Base-by-base conservation (phyloP, 768 basidiomycete genomes). In the Hebeloma cylindrosporum region DNA sequence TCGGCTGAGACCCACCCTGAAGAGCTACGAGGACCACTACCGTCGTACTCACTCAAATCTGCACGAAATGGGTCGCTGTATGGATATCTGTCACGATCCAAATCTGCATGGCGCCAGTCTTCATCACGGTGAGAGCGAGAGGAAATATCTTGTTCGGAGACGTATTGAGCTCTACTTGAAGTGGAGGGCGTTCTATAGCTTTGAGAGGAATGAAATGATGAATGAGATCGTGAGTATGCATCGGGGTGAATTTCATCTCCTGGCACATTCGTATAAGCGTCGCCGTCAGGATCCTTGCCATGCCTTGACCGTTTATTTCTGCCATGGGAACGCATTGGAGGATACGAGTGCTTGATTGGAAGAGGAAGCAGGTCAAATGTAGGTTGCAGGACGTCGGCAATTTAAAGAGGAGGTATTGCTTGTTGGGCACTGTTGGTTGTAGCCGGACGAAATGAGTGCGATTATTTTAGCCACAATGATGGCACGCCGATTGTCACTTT, bases 111-210 rank as follows among this genome's bases (percentile, higher is more conserved):
- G 46, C 73, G 73, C 79, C 82, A 82, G 52, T 73, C 74, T 47
- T 74, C 67, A 29, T 74, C 74, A 55, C 70, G 78, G 57, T 69
- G 75, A 56, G 66, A 71, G 57, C 78, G 74, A 53, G 80, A 78
- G 13, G 77, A 67, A 8, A 71, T 64, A 40, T 82, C 82, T 56
- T 78, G 73, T 58, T 61, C 75, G 51, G 66, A 62, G 49, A 72
- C 73, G 56, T 75, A 78, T 14, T 69, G 58, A 21, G 61, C 51
- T 48, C 73, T 71, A 52, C 60, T 65, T 34, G 76, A 67, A 13
- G 67, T 65, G 30, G 75, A 68, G 27, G 77, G 61, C 11, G 74
- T 54, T 62, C 71, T 73, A 63, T 72, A 72, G 49, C 60, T 69
- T 55, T 82, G 77, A 33, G 73, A 67, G 51, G 69, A 74, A 53